Conservation (phyloP, 257 asterid species). For the Solanum acaule region DNA sequence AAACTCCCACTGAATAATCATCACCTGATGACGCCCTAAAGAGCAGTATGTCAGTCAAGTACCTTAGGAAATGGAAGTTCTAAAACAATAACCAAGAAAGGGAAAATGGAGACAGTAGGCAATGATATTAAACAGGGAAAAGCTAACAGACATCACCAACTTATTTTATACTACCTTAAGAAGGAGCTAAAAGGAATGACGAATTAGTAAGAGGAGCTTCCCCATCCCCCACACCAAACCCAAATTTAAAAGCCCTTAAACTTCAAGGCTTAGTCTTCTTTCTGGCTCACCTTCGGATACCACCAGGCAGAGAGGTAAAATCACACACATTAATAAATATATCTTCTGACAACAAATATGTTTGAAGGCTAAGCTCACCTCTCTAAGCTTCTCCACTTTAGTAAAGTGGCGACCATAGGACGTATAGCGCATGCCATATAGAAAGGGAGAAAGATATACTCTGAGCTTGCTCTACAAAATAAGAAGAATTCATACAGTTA, state of each 20-base stretch:
- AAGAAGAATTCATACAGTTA: background rate
- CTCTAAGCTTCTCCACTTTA: conserved; percentile 59
- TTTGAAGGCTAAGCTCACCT: conserved; percentile 38
- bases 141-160: background rate
- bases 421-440: conserved; percentile 79
- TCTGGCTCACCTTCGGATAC: background rate
- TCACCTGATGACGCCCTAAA: background rate
- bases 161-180: background rate
- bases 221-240: background rate
- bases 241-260: background rate
- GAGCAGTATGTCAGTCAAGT: background rate
- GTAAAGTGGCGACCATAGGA: conserved; percentile 97
- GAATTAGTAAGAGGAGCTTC: background rate
- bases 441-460: conserved; percentile 74
- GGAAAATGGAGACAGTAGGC: background rate
- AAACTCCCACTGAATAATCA: background rate
- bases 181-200: background rate
- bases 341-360: background rate
- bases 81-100: background rate
- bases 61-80: background rate
- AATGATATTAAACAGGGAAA: background rate
- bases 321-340: background rate
- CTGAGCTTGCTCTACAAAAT: conserved; percentile 55
- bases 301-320: background rate
- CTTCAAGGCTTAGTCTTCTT: background rate